These are phyloP conservation scores for Gamarada debralockiae DNA, from an alignment of 495 filamentous ascomycete species.

Conservation along the genomic window DNA sequence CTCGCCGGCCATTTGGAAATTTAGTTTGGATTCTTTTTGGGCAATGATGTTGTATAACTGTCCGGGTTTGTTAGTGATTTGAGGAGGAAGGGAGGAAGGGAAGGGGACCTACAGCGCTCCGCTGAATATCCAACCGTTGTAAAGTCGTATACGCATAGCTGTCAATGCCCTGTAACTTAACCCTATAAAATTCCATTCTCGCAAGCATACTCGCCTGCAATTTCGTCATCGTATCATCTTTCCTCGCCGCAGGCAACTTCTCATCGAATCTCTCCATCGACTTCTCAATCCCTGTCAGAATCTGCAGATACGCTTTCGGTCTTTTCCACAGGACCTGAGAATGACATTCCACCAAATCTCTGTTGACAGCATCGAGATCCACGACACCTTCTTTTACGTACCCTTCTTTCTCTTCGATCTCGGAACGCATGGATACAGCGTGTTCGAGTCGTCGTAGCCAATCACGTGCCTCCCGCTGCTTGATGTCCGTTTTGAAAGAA, in stretches of 20 bases:
- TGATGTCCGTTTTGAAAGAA: constrained; percentile 41
- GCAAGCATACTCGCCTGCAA: constrained; percentile 41
- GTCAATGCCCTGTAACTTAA: constrained; percentile 52
- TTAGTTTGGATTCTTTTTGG: constrained; percentile 53
- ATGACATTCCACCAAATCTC: constrained; percentile 54
- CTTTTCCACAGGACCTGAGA: constrained; percentile 54
- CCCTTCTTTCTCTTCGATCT: constrained; percentile 44
- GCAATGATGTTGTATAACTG: constrained; percentile 55
- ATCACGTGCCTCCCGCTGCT: constrained; percentile 51
- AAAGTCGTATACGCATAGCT: constrained; percentile 52
- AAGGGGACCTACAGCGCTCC: constrained; percentile 42
- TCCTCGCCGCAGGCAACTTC: constrained; percentile 18
- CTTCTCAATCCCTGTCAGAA: constrained; percentile 37
- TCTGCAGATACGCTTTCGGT: constrained; percentile 52
- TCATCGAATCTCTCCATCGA: constrained; percentile 38
- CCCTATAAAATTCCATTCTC: constrained; percentile 49
- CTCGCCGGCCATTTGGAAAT: constrained; percentile 52
- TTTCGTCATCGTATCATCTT: constrained; percentile 27
- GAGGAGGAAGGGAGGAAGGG: background rate
- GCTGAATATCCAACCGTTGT: constrained; percentile 47
- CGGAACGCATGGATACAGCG: constrained; percentile 51
- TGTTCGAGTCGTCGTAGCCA: constrained; percentile 53
- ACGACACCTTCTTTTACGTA: constrained; percentile 44
- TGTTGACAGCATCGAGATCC: constrained; percentile 50
- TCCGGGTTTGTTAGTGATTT: constrained; percentile 18